Base-by-base conservation (phyloP, 768 basidiomycete genomes). In the Wakefieldia striispora region DNA sequence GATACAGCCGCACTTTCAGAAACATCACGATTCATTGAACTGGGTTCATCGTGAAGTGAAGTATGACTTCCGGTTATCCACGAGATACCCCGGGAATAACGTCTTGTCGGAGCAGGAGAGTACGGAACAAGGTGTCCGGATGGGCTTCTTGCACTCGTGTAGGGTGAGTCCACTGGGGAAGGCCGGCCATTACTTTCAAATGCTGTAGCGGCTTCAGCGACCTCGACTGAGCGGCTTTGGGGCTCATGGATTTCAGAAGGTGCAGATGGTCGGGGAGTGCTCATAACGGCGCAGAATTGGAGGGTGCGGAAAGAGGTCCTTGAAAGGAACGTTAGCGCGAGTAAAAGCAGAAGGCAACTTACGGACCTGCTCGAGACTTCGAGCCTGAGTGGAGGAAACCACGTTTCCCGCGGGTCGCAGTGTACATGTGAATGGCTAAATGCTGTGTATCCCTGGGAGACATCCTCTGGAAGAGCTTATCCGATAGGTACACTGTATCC, bases 41-140 rank as follows among this genome's bases (percentile, higher is more conserved):
- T 12, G 19, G 58, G 61, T 17, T 66, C 61, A 0, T 55, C 55
- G 13, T 52, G 49, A 26, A 64, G 21, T 24, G 63, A 50, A 17
- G 43, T 36, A 35, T 44, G 58, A 21, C 54, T 56, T 19, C 50
- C 40, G 16, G 34, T 9, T 16, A 53, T 45, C 51, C 45, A 51
- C 7, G 55, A 12, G 2, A 49, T 29, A 38, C 45, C 51, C 38
- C 38, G 53, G 1, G 61, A 54, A 40, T 42, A 40, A 20, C 39
- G 53, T 26, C 54, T 58, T 44, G 49, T 40, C 7, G 47, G 51
- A 31, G 39, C 10, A 5, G 49, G 64, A 16, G 61, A 41, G 36
- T 38, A 40, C 8, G 61, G 61, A 3, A 35, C 3, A 14, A 65
- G 55, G 21, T 63, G 62, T 16, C 55, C 61, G 29, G 61, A 63